These are phyloP conservation scores for Leptographium wingfieldii DNA, from an alignment of 2,329 filamentous ascomycete genomes.

Conservation along the genomic window DNA sequence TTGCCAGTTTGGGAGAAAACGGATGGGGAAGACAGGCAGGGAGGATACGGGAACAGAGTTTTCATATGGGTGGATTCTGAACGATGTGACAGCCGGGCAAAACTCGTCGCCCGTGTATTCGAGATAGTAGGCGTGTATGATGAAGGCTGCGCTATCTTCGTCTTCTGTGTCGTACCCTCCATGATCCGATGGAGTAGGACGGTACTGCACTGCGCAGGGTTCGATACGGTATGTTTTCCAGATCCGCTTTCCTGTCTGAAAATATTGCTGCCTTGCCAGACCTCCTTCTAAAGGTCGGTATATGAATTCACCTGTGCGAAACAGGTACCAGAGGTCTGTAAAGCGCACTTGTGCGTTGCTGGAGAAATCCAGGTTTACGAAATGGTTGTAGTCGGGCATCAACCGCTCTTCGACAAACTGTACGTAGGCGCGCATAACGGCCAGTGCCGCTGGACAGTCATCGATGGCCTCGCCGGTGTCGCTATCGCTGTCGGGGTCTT, in stretches of 20 bases:
- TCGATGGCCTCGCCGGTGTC: neutral
- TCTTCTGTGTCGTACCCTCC: neutral
- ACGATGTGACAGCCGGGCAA: neutral
- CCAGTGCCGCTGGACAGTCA: constrained; percentile 4
- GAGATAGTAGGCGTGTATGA: constrained; percentile 3
- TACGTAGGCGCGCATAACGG: constrained; percentile 3
- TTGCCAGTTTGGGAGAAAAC: neutral
- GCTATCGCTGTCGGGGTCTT: neutral
- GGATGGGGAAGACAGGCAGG: constrained; percentile 4
- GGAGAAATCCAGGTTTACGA: neutral
- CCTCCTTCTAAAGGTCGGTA: constrained; percentile 6
- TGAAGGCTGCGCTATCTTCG: neutral
- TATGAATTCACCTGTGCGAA: constrained; percentile 9
- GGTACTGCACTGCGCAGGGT: neutral
- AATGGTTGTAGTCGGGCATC: neutral
- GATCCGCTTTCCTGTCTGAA: constrained; percentile 6
- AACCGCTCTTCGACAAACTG: neutral
- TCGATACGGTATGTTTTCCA: constrained; percentile 3
- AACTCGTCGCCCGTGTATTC: constrained; percentile 8
- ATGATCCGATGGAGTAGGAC: neutral
- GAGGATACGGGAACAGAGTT: neutral
- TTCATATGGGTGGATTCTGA: constrained; percentile 1
- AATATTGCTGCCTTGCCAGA: neutral
- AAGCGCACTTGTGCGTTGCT: constrained; percentile 8
- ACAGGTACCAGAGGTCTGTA: constrained; percentile 12